phyloP scores from a whole-genome alignment of 2,329 filamentous ascomycete species.

The Fulvia fulva region DNA sequence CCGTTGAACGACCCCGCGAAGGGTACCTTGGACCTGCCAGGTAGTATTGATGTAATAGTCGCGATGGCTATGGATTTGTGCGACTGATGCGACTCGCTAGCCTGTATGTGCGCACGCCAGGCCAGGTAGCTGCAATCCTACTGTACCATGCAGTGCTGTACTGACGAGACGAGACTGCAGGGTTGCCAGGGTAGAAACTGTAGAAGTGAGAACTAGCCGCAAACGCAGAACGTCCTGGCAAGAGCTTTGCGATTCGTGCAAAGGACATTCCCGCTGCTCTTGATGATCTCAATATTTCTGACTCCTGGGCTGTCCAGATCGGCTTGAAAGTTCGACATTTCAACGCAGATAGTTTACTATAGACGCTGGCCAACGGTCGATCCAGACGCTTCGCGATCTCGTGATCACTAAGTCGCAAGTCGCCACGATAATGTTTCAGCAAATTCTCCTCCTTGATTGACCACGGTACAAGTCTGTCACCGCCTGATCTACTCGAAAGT shows the following conservation, averaged over 20 bases:
- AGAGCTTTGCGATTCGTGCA: neutral
- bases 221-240: neutral
- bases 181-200: too few relatives aligned
- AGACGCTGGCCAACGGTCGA: neutral
- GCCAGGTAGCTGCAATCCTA: too few relatives aligned
- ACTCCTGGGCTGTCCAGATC: too few relatives aligned
- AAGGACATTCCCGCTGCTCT: neutral
- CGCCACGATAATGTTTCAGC: neutral
- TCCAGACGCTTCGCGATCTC: neutral
- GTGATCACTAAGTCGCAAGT: neutral
- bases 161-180: too few relatives aligned
- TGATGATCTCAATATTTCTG: neutral
- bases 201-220: too few relatives aligned
- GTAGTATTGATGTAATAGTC: too few relatives aligned
- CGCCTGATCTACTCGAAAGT: neutral
- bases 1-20: too few relatives aligned
- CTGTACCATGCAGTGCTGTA: too few relatives aligned
- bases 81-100: too few relatives aligned
- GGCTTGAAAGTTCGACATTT: neutral
- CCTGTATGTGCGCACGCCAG: too few relatives aligned
- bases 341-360: neutral
- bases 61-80: too few relatives aligned
- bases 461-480: neutral
- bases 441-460: neutral
- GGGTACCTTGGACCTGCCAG: too few relatives aligned